A percentile compares a stretch with the other conserved stretches of the same genome.
Evolutionary conservation across 176 grass and related monocot species (phyloP).

Genomic region (Hordeum vulgare): DNA sequence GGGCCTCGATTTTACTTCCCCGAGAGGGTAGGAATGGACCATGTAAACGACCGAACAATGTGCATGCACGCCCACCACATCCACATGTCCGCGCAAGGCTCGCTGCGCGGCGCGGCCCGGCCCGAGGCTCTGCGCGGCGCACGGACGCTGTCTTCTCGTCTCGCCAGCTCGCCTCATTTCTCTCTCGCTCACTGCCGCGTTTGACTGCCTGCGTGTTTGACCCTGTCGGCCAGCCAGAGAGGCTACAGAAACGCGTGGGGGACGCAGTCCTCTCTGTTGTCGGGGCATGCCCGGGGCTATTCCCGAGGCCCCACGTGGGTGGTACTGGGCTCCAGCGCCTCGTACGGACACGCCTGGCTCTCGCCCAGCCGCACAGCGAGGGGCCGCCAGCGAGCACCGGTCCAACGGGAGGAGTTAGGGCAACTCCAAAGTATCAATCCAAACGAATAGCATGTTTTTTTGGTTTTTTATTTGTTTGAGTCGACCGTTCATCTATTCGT

Average conservation of each 20-base stretch:
- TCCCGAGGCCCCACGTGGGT: slow-evolving; percentile 36
- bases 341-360: slow-evolving; percentile 11
- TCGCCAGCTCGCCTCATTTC: background rate
- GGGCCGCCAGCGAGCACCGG: background rate
- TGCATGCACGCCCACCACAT: no score
- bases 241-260: slow-evolving; percentile 26
- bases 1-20: no score
- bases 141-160: background rate
- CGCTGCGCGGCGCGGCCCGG: background rate
- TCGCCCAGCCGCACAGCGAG: background rate
- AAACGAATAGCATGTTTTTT: no score
- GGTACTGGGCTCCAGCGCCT: slow-evolving; percentile 12
- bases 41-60: no score
- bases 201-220: slow-evolving; percentile 33
- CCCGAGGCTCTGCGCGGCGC: background rate
- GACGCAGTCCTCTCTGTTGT: slow-evolving; percentile 20
- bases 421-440: no score
- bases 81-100: background rate
- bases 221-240: background rate
- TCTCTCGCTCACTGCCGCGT: background rate
- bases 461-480: no score
- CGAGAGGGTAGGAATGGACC: no score
- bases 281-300: background rate
- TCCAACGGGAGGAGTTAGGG: no score
- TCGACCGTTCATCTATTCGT: no score